A percentile compares a stretch with the other conserved stretches of the same genome.
These are phyloP conservation scores for Silene uniflora DNA, from an alignment of 148 eudicot species.

Conservation along the genomic window DNA sequence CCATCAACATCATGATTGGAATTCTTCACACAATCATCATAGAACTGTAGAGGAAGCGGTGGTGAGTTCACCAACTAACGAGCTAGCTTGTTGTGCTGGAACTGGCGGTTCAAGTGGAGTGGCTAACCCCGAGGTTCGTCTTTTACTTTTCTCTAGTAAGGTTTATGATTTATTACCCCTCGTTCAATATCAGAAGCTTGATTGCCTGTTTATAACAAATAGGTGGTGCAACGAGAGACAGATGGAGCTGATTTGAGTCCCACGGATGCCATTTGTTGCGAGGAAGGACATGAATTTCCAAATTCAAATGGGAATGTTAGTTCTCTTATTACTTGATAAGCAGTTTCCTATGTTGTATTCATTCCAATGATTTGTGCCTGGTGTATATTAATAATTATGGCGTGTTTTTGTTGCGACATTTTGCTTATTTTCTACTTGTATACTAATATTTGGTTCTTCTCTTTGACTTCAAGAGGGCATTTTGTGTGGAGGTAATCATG, in stretches of 20 bases:
- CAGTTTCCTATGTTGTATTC: not conserved
- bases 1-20: slow-evolving; percentile 31
- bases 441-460: not conserved
- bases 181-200: slow-evolving; percentile 29
- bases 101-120: slow-evolving; percentile 21
- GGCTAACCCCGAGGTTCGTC: slow-evolving; percentile 25
- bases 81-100: slow-evolving; percentile 27
- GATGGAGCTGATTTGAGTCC: slow-evolving; percentile 31
- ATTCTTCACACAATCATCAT: slow-evolving; percentile 36
- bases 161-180: not conserved
- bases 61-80: slow-evolving; percentile 23
- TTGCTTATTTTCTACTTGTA: not conserved
- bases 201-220: slow-evolving; percentile 42
- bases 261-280: slow-evolving; percentile 15
- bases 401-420: not conserved
- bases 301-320: slow-evolving; percentile 53
- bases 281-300: slow-evolving; percentile 17
- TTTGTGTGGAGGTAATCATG: not conserved
- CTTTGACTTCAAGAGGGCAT: not conserved
- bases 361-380: not conserved
- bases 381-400: not conserved
- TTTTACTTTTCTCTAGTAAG: not conserved
- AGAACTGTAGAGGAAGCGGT: slow-evolving; percentile 28
- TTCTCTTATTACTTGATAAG: not conserved
- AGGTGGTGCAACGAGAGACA: slow-evolving; percentile 41